A percentile compares a stretch with the other conserved stretches of the same genome.
Conservation (phyloP, 805 yeast species). For the Hanseniaspora clermontiae region DNA sequence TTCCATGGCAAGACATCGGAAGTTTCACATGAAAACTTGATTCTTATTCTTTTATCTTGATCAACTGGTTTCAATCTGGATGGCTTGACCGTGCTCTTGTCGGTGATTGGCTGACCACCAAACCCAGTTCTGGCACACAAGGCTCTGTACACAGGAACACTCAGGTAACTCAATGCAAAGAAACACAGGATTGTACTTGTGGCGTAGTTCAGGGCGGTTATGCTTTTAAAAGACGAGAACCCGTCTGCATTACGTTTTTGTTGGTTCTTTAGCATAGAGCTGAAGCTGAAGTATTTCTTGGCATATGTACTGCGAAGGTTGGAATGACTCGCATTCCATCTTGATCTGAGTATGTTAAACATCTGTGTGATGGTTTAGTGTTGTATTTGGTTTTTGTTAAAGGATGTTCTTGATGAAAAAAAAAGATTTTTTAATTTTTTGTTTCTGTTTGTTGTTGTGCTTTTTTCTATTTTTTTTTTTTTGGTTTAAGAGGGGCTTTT, state of each 20-base stretch:
- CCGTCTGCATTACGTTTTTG: conserved; percentile 14
- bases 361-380: not conserved
- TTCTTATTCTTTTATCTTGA: conserved; percentile 62
- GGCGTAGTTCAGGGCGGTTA: conserved; percentile 52
- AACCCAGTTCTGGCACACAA: conserved; percentile 91
- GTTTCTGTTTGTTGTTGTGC: too few relatives aligned
- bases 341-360: not conserved
- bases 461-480: too few relatives aligned
- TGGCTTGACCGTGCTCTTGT: conserved; percentile 61
- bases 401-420: not conserved
- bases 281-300: not conserved
- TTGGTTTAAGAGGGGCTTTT: too few relatives aligned
- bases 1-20: conserved; percentile 88
- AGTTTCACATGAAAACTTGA: conserved; percentile 86
- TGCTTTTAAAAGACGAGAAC: conserved; percentile 29
- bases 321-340: not conserved
- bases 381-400: not conserved
- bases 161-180: conserved; percentile 69
- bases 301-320: not conserved
- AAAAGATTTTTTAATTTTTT: not conserved
- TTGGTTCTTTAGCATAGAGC: conserved; percentile 16
- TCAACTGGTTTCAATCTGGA: conserved; percentile 84
- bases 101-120: conserved; percentile 92
- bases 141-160: conserved; percentile 86
- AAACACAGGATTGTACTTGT: conserved; percentile 58